Evolutionary conservation across 1,284 basidiomycete genomes (phyloP), one percentile per base, ranked within the genome.

Genomic region (Leccinum pachyderme): DNA sequence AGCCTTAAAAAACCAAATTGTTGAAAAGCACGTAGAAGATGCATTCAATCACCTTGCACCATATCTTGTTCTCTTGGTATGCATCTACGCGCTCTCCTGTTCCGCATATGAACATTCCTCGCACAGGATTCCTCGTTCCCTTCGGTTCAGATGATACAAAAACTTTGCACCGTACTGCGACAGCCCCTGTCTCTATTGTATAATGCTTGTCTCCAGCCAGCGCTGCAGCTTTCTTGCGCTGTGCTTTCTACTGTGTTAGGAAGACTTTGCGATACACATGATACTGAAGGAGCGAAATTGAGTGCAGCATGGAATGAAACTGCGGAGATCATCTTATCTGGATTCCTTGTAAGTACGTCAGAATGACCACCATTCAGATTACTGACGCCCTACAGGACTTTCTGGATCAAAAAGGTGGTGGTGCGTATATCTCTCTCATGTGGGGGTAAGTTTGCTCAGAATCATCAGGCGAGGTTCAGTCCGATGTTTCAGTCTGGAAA

Each of bases 241-340:
- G 55, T 78, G 18, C 65, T 77, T 44, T 62, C 62, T 22, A 62
- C 58, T 9, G 67, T 77, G 7, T 63, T 73, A 43, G 63, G 69
- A 15, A 72, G 69, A 52, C 57, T 73, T 45, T 53, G 57, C 11
- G 54, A 64, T 22, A 50, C 60, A 13, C 49, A 53, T n/a, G 47
- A 54, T 32, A 13, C 37, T 12, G 61, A 54, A 32, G 60, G 66
- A 35, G 47, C 59, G 11, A 54, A 28, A 9, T 47, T 55, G 13
- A 61, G 56, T 18, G 58, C 56, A 3, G 55, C 58, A 8, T 80
- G 77, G 77, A 75, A 78, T 62, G 55, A 52, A 25, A 61, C 73
- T 15, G 71, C 71, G 24, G 59, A 67, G 29, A 67, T 72, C 18
- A 59, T 80, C 15, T 54, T 81, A 32, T 77, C 78, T 2, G 77